Base-by-base conservation (phyloP, 1,284 basidiomycete species). In the Mycosarcoma mackinlayi region DNA sequence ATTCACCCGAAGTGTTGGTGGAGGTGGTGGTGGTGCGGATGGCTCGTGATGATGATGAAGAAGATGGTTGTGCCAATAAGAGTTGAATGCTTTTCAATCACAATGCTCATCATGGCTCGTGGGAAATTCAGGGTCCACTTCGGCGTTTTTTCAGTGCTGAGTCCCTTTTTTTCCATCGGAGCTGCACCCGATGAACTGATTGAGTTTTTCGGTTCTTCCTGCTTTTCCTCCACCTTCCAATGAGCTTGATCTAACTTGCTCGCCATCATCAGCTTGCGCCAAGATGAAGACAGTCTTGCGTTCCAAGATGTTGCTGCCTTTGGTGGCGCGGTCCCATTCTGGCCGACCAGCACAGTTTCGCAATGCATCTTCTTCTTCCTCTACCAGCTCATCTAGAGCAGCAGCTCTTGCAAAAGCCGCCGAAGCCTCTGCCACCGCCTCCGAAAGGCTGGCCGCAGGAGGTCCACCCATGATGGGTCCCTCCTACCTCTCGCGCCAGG, bases 331-430 rank as follows among this genome's bases (percentile, higher is more conserved):
- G 35, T 21, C 14, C 18, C 50, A 23, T 18, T 9, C 11, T 3
- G 35, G 13, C 16, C 35, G 47, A 46, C 31, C 51, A 61, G 28
- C 46, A 6, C 46, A 40, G 14, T 21, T 40, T 16, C 61, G 61
- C 23, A 24, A 49, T 51, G 38, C 47, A 8, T 56, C 57, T 1
- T 57, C 64, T 16, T 49, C 21, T 49, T 38, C 64, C 21, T 39
- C 49, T 6, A 14, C 58, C 28, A 62, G 47, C 49, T 60, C 51
- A 18, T 65, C 67, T 3, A 21, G 67, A 23, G 68, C 68, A 33
- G 54, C 63, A 14, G 58, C 62, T n/a, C 58, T 71, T 1, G 54
- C 58, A 24, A 71, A 55, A 42, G 68, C 68, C 16, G 69, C 64
- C 34, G 55, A 72, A 35, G 69, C 60, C n/a, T 63, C 59, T 14